Percentiles rank a stretch among this genome's conserved stretches.
These are phyloP conservation scores for Escovopsis sp. DNA, from an alignment of 2,329 filamentous ascomycete species.

Conservation along the genomic window DNA sequence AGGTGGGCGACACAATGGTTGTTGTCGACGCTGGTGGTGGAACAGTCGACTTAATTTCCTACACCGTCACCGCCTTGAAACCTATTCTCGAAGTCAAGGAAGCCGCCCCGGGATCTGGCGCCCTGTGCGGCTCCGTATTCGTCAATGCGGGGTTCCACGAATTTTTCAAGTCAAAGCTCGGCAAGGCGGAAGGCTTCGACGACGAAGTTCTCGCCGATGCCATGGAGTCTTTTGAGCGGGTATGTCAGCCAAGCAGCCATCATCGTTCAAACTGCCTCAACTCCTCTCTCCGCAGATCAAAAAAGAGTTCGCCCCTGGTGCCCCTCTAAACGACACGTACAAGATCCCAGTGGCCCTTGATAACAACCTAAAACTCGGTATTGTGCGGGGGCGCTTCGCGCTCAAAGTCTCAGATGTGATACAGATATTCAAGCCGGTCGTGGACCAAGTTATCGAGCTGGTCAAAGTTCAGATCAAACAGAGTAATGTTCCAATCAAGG, in stretches of 20 bases:
- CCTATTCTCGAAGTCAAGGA: conserved; percentile 31
- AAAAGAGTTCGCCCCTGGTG: conserved; percentile 1
- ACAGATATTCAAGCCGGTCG: conserved; percentile 29
- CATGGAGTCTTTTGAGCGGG: conserved; percentile 27
- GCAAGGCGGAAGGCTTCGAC: conserved; percentile 24
- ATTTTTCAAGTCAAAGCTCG: conserved; percentile 25
- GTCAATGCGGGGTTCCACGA: conserved; percentile 30
- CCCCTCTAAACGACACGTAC: conserved; percentile 14
- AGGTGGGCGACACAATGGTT: conserved; percentile 30
- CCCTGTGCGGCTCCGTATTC: conserved; percentile 30
- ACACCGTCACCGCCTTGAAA: conserved; percentile 27
- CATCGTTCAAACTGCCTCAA: not conserved
- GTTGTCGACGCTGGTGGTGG: conserved; percentile 38
- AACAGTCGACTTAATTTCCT: conserved; percentile 36
- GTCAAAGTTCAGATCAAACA: conserved; percentile 28
- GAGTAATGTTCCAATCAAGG: conserved; percentile 22
- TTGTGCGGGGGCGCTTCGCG: conserved; percentile 21
- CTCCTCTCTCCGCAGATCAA: not conserved
- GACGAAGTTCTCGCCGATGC: conserved; percentile 24
- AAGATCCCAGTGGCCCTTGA: conserved; percentile 24
- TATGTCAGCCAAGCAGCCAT: conserved; percentile 1
- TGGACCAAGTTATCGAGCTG: conserved; percentile 26
- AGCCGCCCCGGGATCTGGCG: conserved; percentile 29
- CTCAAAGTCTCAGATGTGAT: conserved; percentile 25
- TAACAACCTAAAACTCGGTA: conserved; percentile 24